These are phyloP conservation scores for Monilinia fructicola DNA, from an alignment of 2,329 filamentous ascomycete species.

Conservation along the genomic window DNA sequence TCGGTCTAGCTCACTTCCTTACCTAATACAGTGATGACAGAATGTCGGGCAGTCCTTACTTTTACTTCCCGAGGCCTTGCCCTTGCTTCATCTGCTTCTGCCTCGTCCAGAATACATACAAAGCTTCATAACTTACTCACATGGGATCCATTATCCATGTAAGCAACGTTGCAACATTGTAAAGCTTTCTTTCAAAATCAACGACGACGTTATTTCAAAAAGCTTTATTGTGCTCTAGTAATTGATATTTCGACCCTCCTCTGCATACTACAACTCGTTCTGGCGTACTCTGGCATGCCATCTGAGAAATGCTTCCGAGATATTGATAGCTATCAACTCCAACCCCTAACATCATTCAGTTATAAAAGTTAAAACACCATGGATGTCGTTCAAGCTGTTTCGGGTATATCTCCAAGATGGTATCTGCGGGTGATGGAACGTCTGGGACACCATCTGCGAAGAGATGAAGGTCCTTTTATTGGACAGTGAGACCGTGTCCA, in stretches of 20 bases:
- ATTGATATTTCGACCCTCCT: not conserved
- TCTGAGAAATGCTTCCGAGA: conserved; percentile 6
- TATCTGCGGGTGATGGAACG: conserved; percentile 75
- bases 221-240: not conserved
- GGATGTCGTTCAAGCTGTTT: conserved; percentile 91
- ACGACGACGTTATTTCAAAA: not conserved
- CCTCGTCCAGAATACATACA: not conserved
- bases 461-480: conserved; percentile 98
- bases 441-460: conserved; percentile 71
- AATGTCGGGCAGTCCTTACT: not conserved
- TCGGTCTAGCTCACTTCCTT: too few species aligned
- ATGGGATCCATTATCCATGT: too few species aligned
- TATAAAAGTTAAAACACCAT: conserved; percentile 51
- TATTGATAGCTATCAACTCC: conserved; percentile 1
- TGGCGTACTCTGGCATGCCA: not conserved
- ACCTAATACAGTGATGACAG: too few species aligned
- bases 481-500: conserved; percentile 89
- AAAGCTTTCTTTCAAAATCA: not conserved
- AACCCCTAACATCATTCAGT: not conserved
- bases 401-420: conserved; percentile 95
- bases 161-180: not conserved
- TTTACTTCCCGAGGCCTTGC: conserved; percentile 5
- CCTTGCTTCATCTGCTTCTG: conserved; percentile 12
- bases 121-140: too few species aligned
- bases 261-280: not conserved